Evolutionary conservation across 129 eudicot genomes (phyloP), one percentile per base, ranked within the genome.

Genomic region (Flaveria bidentis): DNA sequence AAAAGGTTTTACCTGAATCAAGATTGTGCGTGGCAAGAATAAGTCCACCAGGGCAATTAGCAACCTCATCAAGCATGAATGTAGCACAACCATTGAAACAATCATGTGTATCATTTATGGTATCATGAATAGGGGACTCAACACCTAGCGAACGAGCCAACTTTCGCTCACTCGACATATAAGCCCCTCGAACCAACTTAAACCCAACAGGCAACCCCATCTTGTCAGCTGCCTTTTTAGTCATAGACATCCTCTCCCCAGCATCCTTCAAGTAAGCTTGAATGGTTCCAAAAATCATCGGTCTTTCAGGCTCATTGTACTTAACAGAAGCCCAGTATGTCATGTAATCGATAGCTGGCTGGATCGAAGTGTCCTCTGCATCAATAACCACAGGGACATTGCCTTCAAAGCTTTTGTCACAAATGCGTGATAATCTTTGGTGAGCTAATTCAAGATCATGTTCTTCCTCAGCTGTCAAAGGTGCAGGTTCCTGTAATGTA

Each of bases 131-230:
- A 22, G 98, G 98, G 26, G 98, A 93, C 41, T 90, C 80, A 8
- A 69, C 81, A n/a, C 90, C 96, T 23, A 86, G 81, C 13, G 87
- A 78, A 71, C 69, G 22, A 67, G 98, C 98, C 46, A 90, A 22
- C 62, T 80, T 67, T 4, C 77, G 80, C 63, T 93, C 98, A 58
- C 86, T 82, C 8, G 91, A 80, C 92, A 93, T 88, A 65, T 93
- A 93, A 25, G 98, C 98, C n/a, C 98, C 98, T 18, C 98, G 87
- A 58, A 93, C 98, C 67, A 93, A 73, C 81, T 92, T 93, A 60
- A 90, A 84, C 71, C 98, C 98, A 28, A 88, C 36, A 7, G 96
- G 91, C 33, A 88, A 51, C 1, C 92, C 88, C 89, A 93, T 82
- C 65, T 83, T 82, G 23, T 93, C 96, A 7, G 96, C 96, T 30